A percentile compares a stretch with the other conserved stretches of the same genome.
Evolutionary conservation across 352 stramenopile genomes (phyloP).

Genomic region (Pythium myriotylum): DNA sequence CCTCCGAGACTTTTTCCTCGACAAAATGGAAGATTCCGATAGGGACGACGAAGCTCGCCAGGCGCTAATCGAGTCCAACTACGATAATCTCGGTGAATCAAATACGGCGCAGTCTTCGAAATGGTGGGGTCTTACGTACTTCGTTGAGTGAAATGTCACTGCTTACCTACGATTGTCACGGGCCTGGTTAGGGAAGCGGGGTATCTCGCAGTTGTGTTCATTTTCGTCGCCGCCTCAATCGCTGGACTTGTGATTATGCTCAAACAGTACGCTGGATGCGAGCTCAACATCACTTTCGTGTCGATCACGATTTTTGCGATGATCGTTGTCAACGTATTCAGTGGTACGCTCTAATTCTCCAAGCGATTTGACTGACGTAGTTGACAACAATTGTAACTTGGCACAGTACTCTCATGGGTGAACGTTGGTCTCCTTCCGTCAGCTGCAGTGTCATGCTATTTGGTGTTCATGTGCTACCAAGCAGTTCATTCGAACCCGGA

Average conservation of each 20-base stretch:
- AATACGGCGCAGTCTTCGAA: constrained; percentile 23
- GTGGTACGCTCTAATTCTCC: constrained; percentile 50
- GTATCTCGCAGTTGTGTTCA: constrained; percentile 53
- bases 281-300: constrained; percentile 65
- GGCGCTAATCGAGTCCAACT: constrained; percentile 46
- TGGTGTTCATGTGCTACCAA: constrained; percentile 76
- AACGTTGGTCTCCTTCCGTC: constrained; percentile 66
- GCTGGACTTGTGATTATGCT: constrained; percentile 57
- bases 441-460: constrained; percentile 54
- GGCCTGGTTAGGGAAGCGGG: constrained; percentile 58
- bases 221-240: constrained; percentile 37
- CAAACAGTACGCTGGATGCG: constrained; percentile 48
- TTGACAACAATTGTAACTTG: too few species aligned
- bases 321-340: constrained; percentile 51
- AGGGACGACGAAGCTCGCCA: constrained; percentile 54
- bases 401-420: constrained; percentile 54
- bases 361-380: too few species aligned
- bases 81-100: constrained; percentile 13
- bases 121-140: constrained; percentile 26
- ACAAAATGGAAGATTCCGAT: constrained; percentile 69
- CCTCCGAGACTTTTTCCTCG: constrained; percentile 61
- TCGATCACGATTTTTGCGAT: constrained; percentile 52
- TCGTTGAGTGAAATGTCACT: too few species aligned
- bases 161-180: too few species aligned
- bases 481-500: constrained; percentile 69